A percentile compares a stretch with the other conserved stretches of the same genome.
phyloP scores from a whole-genome alignment of 202 grass and related monocot genomes.

The Zizania palustris region DNA sequence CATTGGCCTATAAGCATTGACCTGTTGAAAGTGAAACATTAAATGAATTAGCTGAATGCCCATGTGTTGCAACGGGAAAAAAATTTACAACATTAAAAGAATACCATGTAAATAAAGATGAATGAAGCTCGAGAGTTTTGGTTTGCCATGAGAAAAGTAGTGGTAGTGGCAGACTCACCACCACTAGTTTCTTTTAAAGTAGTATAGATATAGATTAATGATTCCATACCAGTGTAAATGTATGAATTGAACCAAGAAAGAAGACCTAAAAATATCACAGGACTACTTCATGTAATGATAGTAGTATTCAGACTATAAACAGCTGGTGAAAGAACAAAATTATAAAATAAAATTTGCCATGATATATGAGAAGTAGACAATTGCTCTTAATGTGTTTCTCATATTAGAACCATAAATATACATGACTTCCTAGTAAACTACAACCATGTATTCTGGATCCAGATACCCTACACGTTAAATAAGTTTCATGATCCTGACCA shows the following conservation, averaged over 20 bases:
- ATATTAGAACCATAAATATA: slow-evolving; percentile 4
- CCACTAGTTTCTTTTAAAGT: no score
- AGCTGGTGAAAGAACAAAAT: slow-evolving; percentile 8
- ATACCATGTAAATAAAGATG: no score
- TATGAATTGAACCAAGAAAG: neutral
- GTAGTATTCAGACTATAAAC: neutral
- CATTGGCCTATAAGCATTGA: slow-evolving; percentile 87
- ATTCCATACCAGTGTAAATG: neutral
- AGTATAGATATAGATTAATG: no score
- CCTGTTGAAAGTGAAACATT: slow-evolving; percentile 57
- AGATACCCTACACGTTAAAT: neutral
- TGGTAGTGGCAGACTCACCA: no score
- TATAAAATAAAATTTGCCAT: slow-evolving; percentile 11
- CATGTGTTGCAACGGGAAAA: no score
- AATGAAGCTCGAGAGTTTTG: no score
- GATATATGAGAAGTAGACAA: neutral
- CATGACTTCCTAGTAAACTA: neutral
- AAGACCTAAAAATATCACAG: slow-evolving; percentile 16
- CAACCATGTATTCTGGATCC: neutral
- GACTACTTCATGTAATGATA: neutral
- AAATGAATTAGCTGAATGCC: no score
- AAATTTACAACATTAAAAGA: no score
- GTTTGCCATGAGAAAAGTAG: no score
- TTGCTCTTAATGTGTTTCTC: neutral
- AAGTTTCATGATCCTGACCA: slow-evolving; percentile 25